These are phyloP conservation scores for Daldinia sp. DNA, from an alignment of 2,329 filamentous ascomycete species.

Conservation along the genomic window DNA sequence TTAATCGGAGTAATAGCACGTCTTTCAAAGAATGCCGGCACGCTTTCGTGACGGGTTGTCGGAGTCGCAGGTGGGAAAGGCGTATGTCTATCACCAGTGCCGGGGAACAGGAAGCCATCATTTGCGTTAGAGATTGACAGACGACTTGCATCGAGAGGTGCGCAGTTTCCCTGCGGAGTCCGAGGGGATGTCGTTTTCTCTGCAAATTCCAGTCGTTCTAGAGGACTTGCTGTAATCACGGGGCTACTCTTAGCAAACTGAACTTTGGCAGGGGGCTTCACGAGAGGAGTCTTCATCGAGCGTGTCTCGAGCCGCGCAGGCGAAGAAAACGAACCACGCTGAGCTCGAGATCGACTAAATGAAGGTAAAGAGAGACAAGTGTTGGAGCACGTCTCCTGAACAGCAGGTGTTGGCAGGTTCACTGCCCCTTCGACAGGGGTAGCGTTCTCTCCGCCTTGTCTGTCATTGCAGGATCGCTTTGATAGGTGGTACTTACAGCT, in stretches of 20 bases:
- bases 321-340: slow-evolving; percentile 51
- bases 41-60: slow-evolving; percentile 72
- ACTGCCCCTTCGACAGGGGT: slow-evolving; percentile 36
- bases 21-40: slow-evolving; percentile 67
- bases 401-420: slow-evolving; percentile 51
- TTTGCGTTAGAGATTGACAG: slow-evolving; percentile 80
- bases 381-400: slow-evolving; percentile 52
- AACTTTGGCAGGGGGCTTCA: slow-evolving; percentile 53
- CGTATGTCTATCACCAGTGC: slow-evolving; percentile 49
- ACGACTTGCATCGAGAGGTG: slow-evolving; percentile 83
- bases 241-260: slow-evolving; percentile 65
- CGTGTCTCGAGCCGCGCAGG: slow-evolving; percentile 53
- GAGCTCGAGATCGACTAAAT: slow-evolving; percentile 54
- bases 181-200: slow-evolving; percentile 69
- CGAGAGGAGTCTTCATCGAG: slow-evolving; percentile 41
- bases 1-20: slow-evolving; percentile 78
- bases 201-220: slow-evolving; percentile 66
- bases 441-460: slow-evolving; percentile 36
- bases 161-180: slow-evolving; percentile 81
- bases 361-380: slow-evolving; percentile 55
- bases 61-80: slow-evolving; percentile 83
- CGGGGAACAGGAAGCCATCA: slow-evolving; percentile 56
- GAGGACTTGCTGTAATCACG: slow-evolving; percentile 70
- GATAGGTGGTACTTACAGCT: slow-evolving; percentile 59
- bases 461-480: slow-evolving; percentile 42